These are phyloP conservation scores for Chlorella variabilis DNA, from an alignment of 163 green algal species.

Conservation along the genomic window DNA sequence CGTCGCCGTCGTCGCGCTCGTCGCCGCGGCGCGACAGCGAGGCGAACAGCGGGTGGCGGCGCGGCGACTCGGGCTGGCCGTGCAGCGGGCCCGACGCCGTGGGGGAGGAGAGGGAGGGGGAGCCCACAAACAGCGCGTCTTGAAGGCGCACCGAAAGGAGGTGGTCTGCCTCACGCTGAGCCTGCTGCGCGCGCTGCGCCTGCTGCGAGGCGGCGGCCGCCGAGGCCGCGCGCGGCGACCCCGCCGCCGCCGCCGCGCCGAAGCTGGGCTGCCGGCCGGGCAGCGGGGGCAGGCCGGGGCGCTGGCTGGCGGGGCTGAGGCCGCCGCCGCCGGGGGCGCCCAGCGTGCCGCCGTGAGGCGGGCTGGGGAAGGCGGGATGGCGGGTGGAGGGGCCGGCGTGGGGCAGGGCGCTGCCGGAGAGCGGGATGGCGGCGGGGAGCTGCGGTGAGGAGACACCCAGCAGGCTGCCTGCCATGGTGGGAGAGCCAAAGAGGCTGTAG, in stretches of 20 bases:
- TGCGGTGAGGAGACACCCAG: too few relatives aligned
- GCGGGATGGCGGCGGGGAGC: too few relatives aligned
- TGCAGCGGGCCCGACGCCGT: not conserved
- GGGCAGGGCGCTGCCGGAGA: too few relatives aligned
- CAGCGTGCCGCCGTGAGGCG: not conserved
- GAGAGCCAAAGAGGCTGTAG: constrained; percentile 26
- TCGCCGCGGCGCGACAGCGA: not conserved
- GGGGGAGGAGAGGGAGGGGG: not conserved
- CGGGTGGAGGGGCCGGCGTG: too few relatives aligned
- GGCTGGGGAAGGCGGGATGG: not conserved
- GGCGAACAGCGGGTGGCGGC: constrained; percentile 13
- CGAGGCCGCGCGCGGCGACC: not conserved
- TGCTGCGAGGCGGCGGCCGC: not conserved
- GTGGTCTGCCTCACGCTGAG: not conserved
- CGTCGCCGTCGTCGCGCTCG: not conserved
- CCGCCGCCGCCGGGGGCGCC: not conserved
- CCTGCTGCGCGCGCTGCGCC: not conserved
- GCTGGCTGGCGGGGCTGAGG: not conserved
- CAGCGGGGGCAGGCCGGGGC: constrained; percentile 16
- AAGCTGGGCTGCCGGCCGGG: not conserved
- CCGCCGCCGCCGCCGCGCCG: not conserved
- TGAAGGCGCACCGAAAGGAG: constrained; percentile 14
- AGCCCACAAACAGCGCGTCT: constrained; percentile 35
- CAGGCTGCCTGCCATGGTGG: not conserved
- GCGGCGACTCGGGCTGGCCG: constrained; percentile 1